Evolutionary conservation across 2,329 filamentous ascomycete genomes (phyloP), one percentile per base, ranked within the genome.

Genomic region (Cryphonectria carpinicola): DNA sequence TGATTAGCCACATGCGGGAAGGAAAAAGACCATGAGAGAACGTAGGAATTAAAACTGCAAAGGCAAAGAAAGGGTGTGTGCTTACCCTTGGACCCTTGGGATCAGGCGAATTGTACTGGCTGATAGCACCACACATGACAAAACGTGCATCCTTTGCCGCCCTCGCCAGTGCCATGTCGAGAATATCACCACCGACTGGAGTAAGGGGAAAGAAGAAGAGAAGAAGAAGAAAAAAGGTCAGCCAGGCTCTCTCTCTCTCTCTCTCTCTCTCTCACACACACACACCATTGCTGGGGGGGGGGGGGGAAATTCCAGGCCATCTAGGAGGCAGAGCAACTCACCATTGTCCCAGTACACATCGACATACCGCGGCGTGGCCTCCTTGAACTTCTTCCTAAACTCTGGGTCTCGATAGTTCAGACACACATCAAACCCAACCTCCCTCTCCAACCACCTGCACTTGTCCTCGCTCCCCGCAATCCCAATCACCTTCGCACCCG

Each of bases 311-410:
- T 11, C 37, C 1, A 10, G 65, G 71, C 41, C 14, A 17, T 39
- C 14, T 17, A 43, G 41, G 41, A 43, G 41, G 41, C 3, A 43
- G 14, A 22, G 10, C 35, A 39, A 49, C 74, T 74, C 17, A 75
- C 75, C 76, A 80, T 93, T 93, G 80, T 93, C 91, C 78, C 89
- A 93, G 79, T 89, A 93, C n/a, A 93, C 90, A 80, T 92, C 89
- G 68, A 90, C 91, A 54, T 70, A 79, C 11, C 84, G 81, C 60
- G 84, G 85, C n/a, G 90, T 92, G 3, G 87, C 88, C 60, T 84
- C 85, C 74, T 85, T 84, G 76, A 93, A 87, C 79, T 90, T 84
- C 73, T 84, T 79, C 76, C 81, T 84, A 77, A 92, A 93, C 70
- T 89, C 86, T 14, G 82, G 74, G 61, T 86, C 86, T 83, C 92